These are phyloP conservation scores for Cercospora sp. DNA, from an alignment of 2,329 filamentous ascomycete genomes.

Conservation along the genomic window DNA sequence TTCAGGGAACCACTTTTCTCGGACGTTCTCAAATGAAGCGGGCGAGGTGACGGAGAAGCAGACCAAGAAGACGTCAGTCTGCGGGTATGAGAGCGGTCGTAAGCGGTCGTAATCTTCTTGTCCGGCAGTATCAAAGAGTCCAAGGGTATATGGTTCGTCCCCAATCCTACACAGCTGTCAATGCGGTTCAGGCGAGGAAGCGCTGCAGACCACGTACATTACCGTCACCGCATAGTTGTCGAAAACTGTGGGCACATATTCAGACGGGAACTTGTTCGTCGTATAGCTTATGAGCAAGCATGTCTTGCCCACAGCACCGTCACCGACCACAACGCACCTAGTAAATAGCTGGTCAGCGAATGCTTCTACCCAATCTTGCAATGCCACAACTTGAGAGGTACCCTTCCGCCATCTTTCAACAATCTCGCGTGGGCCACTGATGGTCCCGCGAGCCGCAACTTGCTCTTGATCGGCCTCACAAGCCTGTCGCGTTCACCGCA, in stretches of 20 bases:
- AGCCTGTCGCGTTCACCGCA: conserved; percentile 8
- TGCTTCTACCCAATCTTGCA: conserved; percentile 12
- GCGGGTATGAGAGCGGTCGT: conserved; percentile 92
- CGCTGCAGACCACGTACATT: conserved; percentile 57
- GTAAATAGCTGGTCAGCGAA: conserved; percentile 21
- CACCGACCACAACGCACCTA: conserved; percentile 97
- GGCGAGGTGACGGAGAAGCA: conserved; percentile 98
- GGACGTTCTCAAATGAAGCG: conserved; percentile 97
- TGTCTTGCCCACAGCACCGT: conserved; percentile 99
- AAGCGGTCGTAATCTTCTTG: conserved; percentile 99
- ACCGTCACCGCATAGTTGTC: conserved; percentile 99
- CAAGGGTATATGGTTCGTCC: conserved; percentile 95
- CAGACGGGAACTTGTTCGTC: conserved; percentile 98
- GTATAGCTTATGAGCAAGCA: conserved; percentile 99
- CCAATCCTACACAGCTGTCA: conserved; percentile 72
- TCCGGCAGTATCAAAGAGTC: conserved; percentile 96
- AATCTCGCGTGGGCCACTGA: conserved; percentile 1
- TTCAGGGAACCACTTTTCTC: conserved; percentile 98
- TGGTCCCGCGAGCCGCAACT: not conserved
- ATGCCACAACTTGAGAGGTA: conserved; percentile 11
- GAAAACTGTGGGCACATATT: conserved; percentile 99
- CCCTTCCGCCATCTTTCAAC: conserved; percentile 1
- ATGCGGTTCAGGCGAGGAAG: not conserved
- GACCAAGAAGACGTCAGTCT: conserved; percentile 97
- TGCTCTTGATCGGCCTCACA: conserved; percentile 1